These are phyloP conservation scores for Paecilomyces fulvus DNA, from an alignment of 2,329 filamentous ascomycete genomes.

Conservation along the genomic window DNA sequence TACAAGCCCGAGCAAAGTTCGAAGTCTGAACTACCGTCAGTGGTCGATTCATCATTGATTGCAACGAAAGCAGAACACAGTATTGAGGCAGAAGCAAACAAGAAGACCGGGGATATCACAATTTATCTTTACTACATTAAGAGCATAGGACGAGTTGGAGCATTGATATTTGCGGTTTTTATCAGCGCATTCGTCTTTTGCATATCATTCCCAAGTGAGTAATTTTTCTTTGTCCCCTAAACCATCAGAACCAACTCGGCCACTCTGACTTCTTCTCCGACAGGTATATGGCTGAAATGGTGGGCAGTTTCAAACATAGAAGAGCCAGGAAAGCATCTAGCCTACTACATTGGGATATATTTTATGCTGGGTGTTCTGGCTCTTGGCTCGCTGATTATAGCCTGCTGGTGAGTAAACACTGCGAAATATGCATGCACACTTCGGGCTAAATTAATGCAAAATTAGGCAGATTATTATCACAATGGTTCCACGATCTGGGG, in stretches of 20 bases:
- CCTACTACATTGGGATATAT: slow-evolving; percentile 33
- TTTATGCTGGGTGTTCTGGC: slow-evolving; percentile 30
- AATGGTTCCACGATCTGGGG: slow-evolving; percentile 47
- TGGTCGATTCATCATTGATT: slow-evolving; percentile 1
- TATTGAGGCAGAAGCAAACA: slow-evolving; percentile 18
- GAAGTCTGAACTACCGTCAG: slow-evolving; percentile 6
- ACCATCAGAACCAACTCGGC: background rate
- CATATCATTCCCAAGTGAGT: slow-evolving; percentile 33
- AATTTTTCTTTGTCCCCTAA: background rate
- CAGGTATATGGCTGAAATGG: slow-evolving; percentile 35
- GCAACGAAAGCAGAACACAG: slow-evolving; percentile 8
- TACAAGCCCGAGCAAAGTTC: slow-evolving; percentile 11
- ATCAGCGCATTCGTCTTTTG: slow-evolving; percentile 32
- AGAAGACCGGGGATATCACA: slow-evolving; percentile 32
- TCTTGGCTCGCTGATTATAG: slow-evolving; percentile 27
- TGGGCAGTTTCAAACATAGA: slow-evolving; percentile 31
- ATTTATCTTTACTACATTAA: slow-evolving; percentile 35
- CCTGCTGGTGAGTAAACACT: slow-evolving; percentile 23
- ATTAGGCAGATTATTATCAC: slow-evolving; percentile 42
- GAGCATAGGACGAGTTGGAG: slow-evolving; percentile 29
- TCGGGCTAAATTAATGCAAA: slow-evolving; percentile 2
- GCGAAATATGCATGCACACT: background rate
- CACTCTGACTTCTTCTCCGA: background rate
- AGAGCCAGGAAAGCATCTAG: slow-evolving; percentile 23
- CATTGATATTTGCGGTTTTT: slow-evolving; percentile 27